phyloP scores from a whole-genome alignment of 164 flowering plant species.

The Tinospora cordifolia region DNA sequence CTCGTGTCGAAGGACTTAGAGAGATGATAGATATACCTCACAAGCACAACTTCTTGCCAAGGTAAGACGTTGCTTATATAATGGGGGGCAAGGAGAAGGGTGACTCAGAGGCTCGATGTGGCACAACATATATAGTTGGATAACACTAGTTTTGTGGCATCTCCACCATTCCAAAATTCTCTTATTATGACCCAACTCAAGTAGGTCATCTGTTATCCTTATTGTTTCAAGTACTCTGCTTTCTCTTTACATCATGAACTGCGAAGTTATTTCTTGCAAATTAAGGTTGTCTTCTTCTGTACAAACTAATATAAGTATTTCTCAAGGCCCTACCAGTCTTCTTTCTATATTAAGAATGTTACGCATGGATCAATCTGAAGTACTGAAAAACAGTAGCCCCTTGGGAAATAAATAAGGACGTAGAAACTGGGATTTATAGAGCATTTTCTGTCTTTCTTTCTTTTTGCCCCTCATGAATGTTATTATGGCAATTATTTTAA shows the following conservation, averaged over 20 bases:
- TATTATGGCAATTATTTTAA: too few relatives aligned
- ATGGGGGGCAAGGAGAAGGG: constrained; percentile 2
- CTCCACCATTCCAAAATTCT: not conserved
- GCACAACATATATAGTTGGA: not conserved
- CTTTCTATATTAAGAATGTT: too few relatives aligned
- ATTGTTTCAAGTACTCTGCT: not conserved
- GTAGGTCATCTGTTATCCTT: not conserved
- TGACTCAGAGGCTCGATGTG: constrained; percentile 5
- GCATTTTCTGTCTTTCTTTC: too few relatives aligned
- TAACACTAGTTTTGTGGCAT: constrained; percentile 1
- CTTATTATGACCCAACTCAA: not conserved
- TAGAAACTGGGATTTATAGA: too few relatives aligned
- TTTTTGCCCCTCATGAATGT: too few relatives aligned
- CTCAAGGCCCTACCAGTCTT: too few relatives aligned
- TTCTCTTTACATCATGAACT: not conserved
- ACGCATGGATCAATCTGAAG: too few relatives aligned
- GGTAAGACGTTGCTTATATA: constrained; percentile 2
- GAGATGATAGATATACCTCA: not conserved
- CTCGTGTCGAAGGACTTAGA: not conserved
- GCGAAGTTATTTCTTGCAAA: not conserved
- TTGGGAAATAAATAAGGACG: too few relatives aligned
- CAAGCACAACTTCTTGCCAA: constrained; percentile 1
- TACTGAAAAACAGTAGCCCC: too few relatives aligned
- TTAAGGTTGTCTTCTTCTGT: not conserved
- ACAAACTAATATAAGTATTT: not conserved